phyloP scores from a whole-genome alignment of 306 rosid species.

The Erythrophleum fordii region DNA sequence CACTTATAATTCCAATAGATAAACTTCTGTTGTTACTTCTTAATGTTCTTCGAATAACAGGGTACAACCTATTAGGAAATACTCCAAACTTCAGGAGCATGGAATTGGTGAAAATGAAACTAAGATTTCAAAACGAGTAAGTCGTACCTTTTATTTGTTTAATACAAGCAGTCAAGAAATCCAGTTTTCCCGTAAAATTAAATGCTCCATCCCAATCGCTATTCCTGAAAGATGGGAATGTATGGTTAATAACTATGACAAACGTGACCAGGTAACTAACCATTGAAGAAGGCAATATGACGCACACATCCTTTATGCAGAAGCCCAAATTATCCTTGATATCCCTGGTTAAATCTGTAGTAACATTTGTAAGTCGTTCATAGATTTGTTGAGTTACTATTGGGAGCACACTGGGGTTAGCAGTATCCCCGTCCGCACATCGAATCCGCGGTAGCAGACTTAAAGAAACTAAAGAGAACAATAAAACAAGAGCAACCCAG shows the following conservation, averaged over 20 bases:
- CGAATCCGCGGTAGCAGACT: constrained; percentile 36
- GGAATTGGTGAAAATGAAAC: background rate
- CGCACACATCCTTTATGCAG: constrained; percentile 80
- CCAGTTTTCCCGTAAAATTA: constrained; percentile 57
- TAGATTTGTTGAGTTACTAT: constrained; percentile 30
- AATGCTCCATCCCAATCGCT: constrained; percentile 80
- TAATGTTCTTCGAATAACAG: background rate
- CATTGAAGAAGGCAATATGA: constrained; percentile 9
- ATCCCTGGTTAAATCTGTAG: constrained; percentile 47
- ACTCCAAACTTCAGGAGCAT: background rate
- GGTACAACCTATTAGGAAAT: background rate
- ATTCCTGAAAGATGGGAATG: constrained; percentile 47
- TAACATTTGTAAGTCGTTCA: constrained; percentile 42
- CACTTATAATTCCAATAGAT: background rate
- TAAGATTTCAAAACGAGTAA: background rate
- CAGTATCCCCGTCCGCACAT: constrained; percentile 46
- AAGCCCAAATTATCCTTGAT: constrained; percentile 49
- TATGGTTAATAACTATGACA: background rate
- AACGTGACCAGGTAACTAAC: background rate
- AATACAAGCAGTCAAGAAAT: constrained; percentile 63
- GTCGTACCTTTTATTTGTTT: constrained; percentile 58
- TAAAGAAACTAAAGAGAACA: constrained; percentile 40
- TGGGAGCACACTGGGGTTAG: constrained; percentile 40
- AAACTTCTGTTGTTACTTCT: background rate
- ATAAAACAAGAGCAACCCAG: constrained; percentile 27